Conservation (phyloP, 345 rosid genomes). For the Camelina sativa region DNA sequence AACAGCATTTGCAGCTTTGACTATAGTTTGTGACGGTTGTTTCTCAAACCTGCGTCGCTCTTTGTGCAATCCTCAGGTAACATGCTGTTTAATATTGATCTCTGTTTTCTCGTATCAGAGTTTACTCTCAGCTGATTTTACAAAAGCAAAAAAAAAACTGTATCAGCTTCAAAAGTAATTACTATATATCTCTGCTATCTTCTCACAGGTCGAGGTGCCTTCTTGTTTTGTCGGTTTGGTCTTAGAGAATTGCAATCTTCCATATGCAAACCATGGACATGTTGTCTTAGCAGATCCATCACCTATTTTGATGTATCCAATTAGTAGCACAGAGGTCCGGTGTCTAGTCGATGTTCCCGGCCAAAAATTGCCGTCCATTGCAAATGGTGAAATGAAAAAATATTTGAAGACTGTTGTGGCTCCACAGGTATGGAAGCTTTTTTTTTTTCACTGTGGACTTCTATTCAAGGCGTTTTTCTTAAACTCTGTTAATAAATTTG, state of each 20-base stretch:
- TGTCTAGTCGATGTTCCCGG: slow-evolving; percentile 60
- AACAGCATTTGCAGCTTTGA: slow-evolving; percentile 65
- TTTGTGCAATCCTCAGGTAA: slow-evolving; percentile 73
- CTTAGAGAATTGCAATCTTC: slow-evolving; percentile 50
- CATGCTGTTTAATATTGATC: slow-evolving; percentile 2
- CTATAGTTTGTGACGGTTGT: slow-evolving; percentile 82
- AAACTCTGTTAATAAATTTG: neutral
- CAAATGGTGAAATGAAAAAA: slow-evolving; percentile 55
- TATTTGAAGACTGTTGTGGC: slow-evolving; percentile 53
- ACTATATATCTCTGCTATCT: neutral
- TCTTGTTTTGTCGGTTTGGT: slow-evolving; percentile 54
- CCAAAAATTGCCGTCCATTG: slow-evolving; percentile 55
- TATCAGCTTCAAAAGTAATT: slow-evolving; percentile 2
- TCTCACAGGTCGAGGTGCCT: slow-evolving; percentile 49
- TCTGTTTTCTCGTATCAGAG: slow-evolving; percentile 7
- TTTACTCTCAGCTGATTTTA: neutral
- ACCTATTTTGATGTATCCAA: slow-evolving; percentile 52
- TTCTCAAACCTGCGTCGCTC: slow-evolving; percentile 84
- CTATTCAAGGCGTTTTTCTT: neutral
- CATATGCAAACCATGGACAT: slow-evolving; percentile 52
- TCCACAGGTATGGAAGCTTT: slow-evolving; percentile 45
- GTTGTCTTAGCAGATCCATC: slow-evolving; percentile 54
- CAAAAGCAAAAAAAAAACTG: neutral
- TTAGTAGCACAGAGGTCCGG: slow-evolving; percentile 53
- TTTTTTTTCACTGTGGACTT: neutral